Evolutionary conservation across 2,329 filamentous ascomycete species (phyloP), one percentile per base, ranked within the genome.

Genomic region (Magnaporthiopsis incrustans): DNA sequence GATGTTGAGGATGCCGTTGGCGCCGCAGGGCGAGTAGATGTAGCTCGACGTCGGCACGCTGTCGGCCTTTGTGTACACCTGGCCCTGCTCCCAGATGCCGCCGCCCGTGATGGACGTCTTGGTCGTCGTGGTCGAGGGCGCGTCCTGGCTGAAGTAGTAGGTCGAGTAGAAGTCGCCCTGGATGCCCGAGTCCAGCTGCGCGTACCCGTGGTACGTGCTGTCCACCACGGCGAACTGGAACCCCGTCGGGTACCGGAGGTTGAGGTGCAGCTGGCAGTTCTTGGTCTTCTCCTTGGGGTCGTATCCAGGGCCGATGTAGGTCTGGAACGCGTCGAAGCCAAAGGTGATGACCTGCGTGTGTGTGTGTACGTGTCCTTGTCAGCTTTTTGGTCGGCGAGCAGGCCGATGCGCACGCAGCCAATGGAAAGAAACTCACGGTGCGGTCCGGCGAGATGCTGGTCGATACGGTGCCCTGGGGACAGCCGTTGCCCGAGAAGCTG

Each of bases 181-280:
- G 62, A 80, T 74, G 56, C 77, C 77, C 62, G 68, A 63, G 62
- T 80, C 78, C n/a, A 80, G 75, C 71, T 78, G 77, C 1, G 78
- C 78, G 65, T 77, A 80, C 65, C 78, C 78, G 74, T 80, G 78
- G 73, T 80, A 80, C n/a, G 78, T 80, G 66, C 76, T 77, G 68
- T 79, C 77, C 57, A 80, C 75, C 26, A 80, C 73, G 59, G 78
- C 71, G 71, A 77, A 80, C 70, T 80, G 78, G 73, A 79, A 80
- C 65, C 78, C 78, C 56, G 77, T 76, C 15, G 78, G 78, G 70
- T 80, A 80, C 70, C 77, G 75, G 65, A 80, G 75, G 70, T 74
- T 77, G 65, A 80, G 68, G 69, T 80, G 78, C 44, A 80, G 76
- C 70, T 79, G 77, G 72, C 78, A 80, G 75, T 80, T 80, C 76